These are phyloP conservation scores for Chrysoporthe cubensis DNA, from an alignment of 2,329 filamentous ascomycete genomes.

Conservation along the genomic window DNA sequence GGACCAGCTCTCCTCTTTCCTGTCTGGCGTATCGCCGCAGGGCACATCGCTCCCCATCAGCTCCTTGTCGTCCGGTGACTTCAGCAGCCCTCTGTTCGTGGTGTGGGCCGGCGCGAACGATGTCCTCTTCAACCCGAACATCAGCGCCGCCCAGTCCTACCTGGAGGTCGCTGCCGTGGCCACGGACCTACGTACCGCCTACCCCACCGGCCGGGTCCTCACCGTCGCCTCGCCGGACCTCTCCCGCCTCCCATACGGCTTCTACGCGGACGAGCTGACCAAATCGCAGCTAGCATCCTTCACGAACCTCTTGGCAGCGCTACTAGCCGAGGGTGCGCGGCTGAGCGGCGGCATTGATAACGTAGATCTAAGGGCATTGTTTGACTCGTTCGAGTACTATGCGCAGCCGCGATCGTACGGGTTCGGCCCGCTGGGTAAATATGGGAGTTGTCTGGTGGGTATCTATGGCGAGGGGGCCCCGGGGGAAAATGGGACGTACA, in stretches of 20 bases:
- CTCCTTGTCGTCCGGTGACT: neutral
- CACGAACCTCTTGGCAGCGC: slow-evolving; percentile 4
- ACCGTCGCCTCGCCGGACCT: slow-evolving; percentile 14
- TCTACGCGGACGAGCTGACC: slow-evolving; percentile 9
- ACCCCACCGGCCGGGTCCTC: neutral
- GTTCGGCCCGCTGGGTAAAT: slow-evolving; percentile 7
- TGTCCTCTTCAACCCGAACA: slow-evolving; percentile 11
- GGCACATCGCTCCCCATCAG: neutral
- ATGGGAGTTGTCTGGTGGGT: slow-evolving; percentile 16
- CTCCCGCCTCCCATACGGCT: slow-evolving; percentile 10
- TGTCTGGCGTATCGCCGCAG: slow-evolving; percentile 7
- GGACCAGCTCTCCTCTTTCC: slow-evolving; percentile 14
- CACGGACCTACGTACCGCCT: neutral
- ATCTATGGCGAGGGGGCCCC: slow-evolving; percentile 9
- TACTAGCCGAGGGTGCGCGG: slow-evolving; percentile 12
- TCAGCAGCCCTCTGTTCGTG: slow-evolving; percentile 10
- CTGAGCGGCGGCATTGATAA: neutral
- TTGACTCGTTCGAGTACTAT: slow-evolving; percentile 12
- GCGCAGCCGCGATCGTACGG: slow-evolving; percentile 8
- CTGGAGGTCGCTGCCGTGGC: neutral
- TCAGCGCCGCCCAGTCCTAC: slow-evolving; percentile 10
- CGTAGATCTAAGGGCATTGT: slow-evolving; percentile 6
- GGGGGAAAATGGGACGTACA: slow-evolving; percentile 3
- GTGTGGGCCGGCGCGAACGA: slow-evolving; percentile 15
- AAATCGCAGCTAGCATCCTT: neutral